A percentile compares a stretch with the other conserved stretches of the same genome.
Conservation (phyloP, 2,329 filamentous ascomycete genomes). For the Fusarium humuli region DNA sequence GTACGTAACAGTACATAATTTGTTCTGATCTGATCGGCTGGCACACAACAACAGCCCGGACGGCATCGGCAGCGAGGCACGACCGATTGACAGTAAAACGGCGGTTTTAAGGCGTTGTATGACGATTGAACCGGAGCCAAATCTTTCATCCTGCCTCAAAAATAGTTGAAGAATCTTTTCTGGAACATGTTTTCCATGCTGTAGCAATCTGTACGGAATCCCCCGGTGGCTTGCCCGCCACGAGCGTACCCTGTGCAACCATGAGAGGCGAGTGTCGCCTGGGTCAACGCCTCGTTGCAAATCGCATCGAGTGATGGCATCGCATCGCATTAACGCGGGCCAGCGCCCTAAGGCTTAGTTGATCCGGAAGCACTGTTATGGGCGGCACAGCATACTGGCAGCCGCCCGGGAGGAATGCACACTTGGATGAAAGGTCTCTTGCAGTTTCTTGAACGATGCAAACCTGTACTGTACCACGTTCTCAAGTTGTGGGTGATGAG, state of each 20-base stretch:
- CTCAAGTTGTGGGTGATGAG: constrained; percentile 10
- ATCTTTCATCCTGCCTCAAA: constrained; percentile 8
- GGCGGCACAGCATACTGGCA: constrained; percentile 1
- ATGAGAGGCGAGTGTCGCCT: constrained; percentile 27
- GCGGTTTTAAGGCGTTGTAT: constrained; percentile 17
- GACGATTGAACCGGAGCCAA: constrained; percentile 17
- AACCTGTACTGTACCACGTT: constrained; percentile 1
- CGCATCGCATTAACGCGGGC: background rate
- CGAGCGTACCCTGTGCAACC: constrained; percentile 33
- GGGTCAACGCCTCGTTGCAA: constrained; percentile 35
- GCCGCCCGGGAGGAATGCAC: constrained; percentile 23
- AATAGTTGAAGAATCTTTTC: constrained; percentile 15
- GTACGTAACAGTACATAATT: constrained; percentile 6
- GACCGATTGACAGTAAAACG: constrained; percentile 27
- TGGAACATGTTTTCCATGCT: constrained; percentile 24
- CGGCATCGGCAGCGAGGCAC: constrained; percentile 18
- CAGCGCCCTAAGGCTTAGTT: constrained; percentile 26
- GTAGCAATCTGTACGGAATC: constrained; percentile 17
- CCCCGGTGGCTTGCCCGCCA: constrained; percentile 35
- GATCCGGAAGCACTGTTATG: constrained; percentile 13
- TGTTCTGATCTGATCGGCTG: constrained; percentile 19
- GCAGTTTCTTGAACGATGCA: constrained; percentile 21
- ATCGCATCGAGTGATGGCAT: constrained; percentile 26
- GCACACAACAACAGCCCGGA: constrained; percentile 15
- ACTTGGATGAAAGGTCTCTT: constrained; percentile 4